phyloP scores from a whole-genome alignment of 1,284 basidiomycete species.

The Malassezia obtusa region DNA sequence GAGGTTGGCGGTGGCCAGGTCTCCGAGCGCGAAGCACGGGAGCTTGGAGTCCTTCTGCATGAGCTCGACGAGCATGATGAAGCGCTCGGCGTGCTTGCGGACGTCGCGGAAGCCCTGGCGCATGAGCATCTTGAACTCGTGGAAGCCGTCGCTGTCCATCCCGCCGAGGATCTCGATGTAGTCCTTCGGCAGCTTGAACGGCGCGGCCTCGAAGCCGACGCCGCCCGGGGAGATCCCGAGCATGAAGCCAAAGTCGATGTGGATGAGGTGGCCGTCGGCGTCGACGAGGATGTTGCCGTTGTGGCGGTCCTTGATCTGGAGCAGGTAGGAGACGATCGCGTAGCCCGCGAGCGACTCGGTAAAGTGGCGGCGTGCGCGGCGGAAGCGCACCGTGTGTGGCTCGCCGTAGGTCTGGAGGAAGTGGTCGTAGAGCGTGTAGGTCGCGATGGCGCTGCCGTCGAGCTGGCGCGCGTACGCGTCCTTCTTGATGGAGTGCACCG shows the following conservation, averaged over 20 bases:
- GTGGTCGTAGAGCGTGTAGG: constrained; percentile 41
- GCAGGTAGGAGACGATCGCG: constrained; percentile 83
- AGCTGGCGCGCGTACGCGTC: constrained; percentile 84
- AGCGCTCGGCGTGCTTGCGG: constrained; percentile 89
- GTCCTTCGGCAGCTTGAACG: constrained; percentile 91
- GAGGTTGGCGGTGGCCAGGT: constrained; percentile 72
- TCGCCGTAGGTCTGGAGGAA: constrained; percentile 40
- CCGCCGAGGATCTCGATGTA: constrained; percentile 96
- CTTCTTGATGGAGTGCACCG: constrained; percentile 98
- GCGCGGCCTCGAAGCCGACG: constrained; percentile 96
- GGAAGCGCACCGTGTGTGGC: constrained; percentile 26
- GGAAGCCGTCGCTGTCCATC: constrained; percentile 63
- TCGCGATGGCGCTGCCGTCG: constrained; percentile 49
- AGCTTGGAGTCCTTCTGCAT: constrained; percentile 83
- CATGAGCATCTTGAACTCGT: constrained; percentile 78
- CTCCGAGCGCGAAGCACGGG: constrained; percentile 84
- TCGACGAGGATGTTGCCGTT: constrained; percentile 98
- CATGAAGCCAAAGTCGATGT: constrained; percentile 99
- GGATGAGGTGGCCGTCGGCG: constrained; percentile 77
- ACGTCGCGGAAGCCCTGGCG: constrained; percentile 85
- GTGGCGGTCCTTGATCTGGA: constrained; percentile 97
- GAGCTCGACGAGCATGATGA: constrained; percentile 87
- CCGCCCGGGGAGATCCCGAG: constrained; percentile 74
- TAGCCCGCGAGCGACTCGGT: constrained; percentile 84
- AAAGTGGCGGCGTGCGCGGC: constrained; percentile 64